A percentile compares a stretch with the other conserved stretches of the same genome.
These are phyloP conservation scores for Trichoderma pleuroti DNA, from an alignment of 2,329 filamentous ascomycete genomes.

Conservation along the genomic window DNA sequence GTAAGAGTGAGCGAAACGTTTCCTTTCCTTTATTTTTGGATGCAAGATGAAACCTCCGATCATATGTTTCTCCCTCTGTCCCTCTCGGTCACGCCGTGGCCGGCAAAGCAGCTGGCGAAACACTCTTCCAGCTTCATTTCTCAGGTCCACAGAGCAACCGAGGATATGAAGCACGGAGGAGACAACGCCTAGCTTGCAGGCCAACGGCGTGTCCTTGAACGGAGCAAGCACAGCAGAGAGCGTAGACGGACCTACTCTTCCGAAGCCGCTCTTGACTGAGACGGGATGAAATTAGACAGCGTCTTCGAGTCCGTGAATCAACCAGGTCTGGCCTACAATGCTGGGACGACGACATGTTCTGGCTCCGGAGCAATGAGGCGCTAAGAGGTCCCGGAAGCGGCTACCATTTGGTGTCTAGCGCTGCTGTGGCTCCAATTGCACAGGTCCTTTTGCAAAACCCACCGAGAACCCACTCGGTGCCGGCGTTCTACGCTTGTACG, in stretches of 20 bases:
- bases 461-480: constrained; percentile 19
- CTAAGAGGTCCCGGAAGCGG: constrained; percentile 20
- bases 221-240: neutral
- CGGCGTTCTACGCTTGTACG: constrained; percentile 9
- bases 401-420: constrained; percentile 25
- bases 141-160: constrained; percentile 13
- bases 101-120: neutral
- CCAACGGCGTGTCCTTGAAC: neutral
- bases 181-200: neutral
- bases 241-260: constrained; percentile 6
- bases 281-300: neutral
- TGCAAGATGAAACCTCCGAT: constrained; percentile 12
- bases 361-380: constrained; percentile 17
- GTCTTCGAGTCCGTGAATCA: neutral
- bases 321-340: neutral
- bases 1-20: constrained; percentile 15
- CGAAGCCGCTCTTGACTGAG: constrained; percentile 2
- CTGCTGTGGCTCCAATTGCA: constrained; percentile 17
- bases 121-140: neutral
- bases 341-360: constrained; percentile 5
- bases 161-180: constrained; percentile 17
- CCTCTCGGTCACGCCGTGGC: constrained; percentile 17
- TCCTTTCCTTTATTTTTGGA: neutral
- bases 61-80: constrained; percentile 12
- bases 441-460: constrained; percentile 29